phyloP scores from a whole-genome alignment of 108 stramenopile species.

The Seminavis robusta region DNA sequence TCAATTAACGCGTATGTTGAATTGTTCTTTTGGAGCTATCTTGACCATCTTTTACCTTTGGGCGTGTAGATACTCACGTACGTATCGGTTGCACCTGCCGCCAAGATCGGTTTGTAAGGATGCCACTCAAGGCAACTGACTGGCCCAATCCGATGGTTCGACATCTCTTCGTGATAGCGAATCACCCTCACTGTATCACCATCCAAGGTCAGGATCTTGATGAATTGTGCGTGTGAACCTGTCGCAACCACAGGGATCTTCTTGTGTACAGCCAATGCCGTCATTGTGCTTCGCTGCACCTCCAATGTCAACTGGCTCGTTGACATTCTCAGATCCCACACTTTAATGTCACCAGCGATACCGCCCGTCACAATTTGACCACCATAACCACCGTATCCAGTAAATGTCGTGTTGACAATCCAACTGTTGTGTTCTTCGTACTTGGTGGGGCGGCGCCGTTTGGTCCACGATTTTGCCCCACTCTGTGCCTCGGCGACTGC shows the following conservation, averaged over 20 bases:
- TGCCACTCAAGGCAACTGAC: slow-evolving; percentile 94
- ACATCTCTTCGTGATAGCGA: slow-evolving; percentile 82
- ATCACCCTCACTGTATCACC: slow-evolving; percentile 89
- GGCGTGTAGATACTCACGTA: slow-evolving; percentile 41
- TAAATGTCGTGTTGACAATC: slow-evolving; percentile 81
- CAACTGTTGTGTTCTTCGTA: slow-evolving; percentile 75
- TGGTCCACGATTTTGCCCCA: slow-evolving; percentile 1
- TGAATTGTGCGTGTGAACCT: slow-evolving; percentile 92
- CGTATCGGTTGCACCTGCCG: slow-evolving; percentile 87
- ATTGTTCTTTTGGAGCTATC: too few relatives aligned
- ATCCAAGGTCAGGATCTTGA: slow-evolving; percentile 85
- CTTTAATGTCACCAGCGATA: slow-evolving; percentile 80
- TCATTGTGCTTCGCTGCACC: slow-evolving; percentile 90
- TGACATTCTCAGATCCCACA: slow-evolving; percentile 89
- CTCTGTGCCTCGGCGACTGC: slow-evolving; percentile 3
- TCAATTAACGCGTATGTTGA: too few relatives aligned
- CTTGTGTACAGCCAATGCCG: slow-evolving; percentile 88
- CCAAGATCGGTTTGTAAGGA: slow-evolving; percentile 84
- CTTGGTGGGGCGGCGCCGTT: slow-evolving; percentile 21
- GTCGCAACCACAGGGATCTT: slow-evolving; percentile 86
- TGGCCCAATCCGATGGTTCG: slow-evolving; percentile 92
- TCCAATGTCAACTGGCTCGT: slow-evolving; percentile 59
- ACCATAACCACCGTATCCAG: slow-evolving; percentile 60
- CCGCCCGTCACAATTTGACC: slow-evolving; percentile 81
- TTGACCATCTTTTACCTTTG: too few relatives aligned